These are phyloP conservation scores for Inga leiocalycina DNA, from an alignment of 306 rosid genomes.

Conservation along the genomic window DNA sequence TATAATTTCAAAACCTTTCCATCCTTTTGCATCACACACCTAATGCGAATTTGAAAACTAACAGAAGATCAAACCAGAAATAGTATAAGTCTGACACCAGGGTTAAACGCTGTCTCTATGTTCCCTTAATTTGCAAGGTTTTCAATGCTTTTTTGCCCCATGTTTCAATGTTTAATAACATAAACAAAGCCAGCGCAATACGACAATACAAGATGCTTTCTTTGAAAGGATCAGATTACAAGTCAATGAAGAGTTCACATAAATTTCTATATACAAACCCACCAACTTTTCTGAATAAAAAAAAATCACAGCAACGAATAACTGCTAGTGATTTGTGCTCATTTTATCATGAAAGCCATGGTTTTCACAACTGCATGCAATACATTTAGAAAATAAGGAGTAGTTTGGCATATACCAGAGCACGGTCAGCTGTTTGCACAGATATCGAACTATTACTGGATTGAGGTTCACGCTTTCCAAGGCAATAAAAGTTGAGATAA, in stretches of 20 bases:
- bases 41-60: background rate
- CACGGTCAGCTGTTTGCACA: conserved; percentile 43
- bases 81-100: background rate
- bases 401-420: conserved; percentile 51
- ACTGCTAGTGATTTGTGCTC: background rate
- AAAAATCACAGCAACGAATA: background rate
- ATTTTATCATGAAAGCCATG: background rate
- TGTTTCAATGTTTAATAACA: no score
- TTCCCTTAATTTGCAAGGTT: background rate
- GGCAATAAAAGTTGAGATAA: conserved; percentile 73
- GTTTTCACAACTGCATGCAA: conserved; percentile 13
- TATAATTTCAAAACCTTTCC: background rate
- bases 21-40: background rate
- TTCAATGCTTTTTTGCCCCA: background rate
- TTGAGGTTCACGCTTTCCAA: conserved; percentile 61
- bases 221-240: background rate
- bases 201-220: background rate
- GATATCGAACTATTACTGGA: background rate
- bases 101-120: background rate
- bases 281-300: background rate
- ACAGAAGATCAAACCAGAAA: background rate
- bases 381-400: background rate
- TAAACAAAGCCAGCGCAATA: background rate
- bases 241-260: background rate
- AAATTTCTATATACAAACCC: background rate